phyloP scores from a whole-genome alignment of 2,329 filamentous ascomycete genomes.

The Cercospora berteroae region DNA sequence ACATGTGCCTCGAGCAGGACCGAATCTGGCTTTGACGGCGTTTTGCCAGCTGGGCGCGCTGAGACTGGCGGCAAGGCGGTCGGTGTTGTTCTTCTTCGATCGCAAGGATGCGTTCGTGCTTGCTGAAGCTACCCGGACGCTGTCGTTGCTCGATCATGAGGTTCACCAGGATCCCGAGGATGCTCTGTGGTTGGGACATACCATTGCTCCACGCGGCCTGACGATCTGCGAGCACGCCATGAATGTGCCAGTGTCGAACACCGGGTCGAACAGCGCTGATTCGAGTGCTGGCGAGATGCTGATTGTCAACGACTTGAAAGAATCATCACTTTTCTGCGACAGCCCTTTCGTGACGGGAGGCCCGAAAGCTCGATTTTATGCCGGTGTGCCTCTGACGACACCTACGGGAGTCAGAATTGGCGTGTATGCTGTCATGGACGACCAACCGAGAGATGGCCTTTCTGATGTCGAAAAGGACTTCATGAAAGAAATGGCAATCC shows the following conservation, averaged over 20 bases:
- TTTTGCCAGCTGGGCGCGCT: constrained; percentile 53
- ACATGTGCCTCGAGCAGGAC: constrained; percentile 5
- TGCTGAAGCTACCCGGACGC: constrained; percentile 51
- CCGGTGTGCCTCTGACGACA: constrained; percentile 60
- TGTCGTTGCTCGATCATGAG: constrained; percentile 26
- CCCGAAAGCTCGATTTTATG: constrained; percentile 48
- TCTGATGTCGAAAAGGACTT: constrained; percentile 51
- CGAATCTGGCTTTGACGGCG: constrained; percentile 40
- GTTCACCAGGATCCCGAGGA: constrained; percentile 37
- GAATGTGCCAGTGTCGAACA: constrained; percentile 17
- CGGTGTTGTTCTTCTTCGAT: constrained; percentile 55
- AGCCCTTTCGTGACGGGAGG: constrained; percentile 27
- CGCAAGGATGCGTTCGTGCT: constrained; percentile 50
- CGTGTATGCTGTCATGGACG: constrained; percentile 58
- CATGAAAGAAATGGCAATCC: constrained; percentile 55
- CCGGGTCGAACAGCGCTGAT: constrained; percentile 16
- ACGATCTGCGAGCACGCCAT: constrained; percentile 31
- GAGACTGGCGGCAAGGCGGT: constrained; percentile 47
- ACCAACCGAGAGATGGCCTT: constrained; percentile 53
- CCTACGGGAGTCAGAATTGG: constrained; percentile 59
- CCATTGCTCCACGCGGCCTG: constrained; percentile 26
- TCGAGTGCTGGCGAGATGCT: not conserved
- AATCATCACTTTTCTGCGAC: constrained; percentile 26
- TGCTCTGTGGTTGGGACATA: constrained; percentile 28
- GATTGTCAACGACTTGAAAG: constrained; percentile 30